Base-by-base conservation (phyloP, 1,284 basidiomycete genomes). In the Fomitiporia mediterranea region DNA sequence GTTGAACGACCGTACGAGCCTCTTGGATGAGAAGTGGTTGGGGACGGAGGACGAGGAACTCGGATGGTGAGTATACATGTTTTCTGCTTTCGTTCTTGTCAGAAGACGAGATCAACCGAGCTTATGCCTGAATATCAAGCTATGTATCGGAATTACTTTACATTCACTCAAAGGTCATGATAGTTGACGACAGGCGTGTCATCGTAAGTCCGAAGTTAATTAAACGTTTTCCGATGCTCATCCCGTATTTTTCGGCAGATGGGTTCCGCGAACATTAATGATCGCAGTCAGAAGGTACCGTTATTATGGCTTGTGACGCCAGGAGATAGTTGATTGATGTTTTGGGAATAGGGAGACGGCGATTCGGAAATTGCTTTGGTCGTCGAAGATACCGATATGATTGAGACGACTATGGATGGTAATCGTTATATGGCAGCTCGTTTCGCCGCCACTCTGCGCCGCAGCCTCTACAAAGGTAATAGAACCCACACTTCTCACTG, bases 331-430 rank as follows among this genome's bases (percentile, higher is more conserved):
- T 7, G 8, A 43, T 34, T 38, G 8, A 9, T 28, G 15, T 5
- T 30, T 21, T 55, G 19, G 40, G 38, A 32, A 35, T 64, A 87
- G 79, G 94, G 94, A 28, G 84, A 95, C 65, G 91, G 92, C 34
- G 94, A 97, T 69, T 94, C 91, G 1, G 94, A 98, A 71, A 96
- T 97, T 62, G 91, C 90, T 1, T 72, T 95, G 4, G 83, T 97
- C 15, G 86, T 96, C 25, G 93, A 97, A 70, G 94, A 98, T 65
- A 73, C 78, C 2, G 91, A 96, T 54, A 74, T 84, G 73, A 77
- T 98, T 51, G 77, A 82, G 52, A 81, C 84, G 6, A 77, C 68
- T 3, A 96, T 97, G 94, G 75, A 92, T 63, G 92, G 91, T 2
- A 70, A 83, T 61, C 76, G 80, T 23, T 88, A 83, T 69, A 71